Conservation (phyloP, 2,329 filamentous ascomycete genomes). For the Chrysoporthe cubensis region DNA sequence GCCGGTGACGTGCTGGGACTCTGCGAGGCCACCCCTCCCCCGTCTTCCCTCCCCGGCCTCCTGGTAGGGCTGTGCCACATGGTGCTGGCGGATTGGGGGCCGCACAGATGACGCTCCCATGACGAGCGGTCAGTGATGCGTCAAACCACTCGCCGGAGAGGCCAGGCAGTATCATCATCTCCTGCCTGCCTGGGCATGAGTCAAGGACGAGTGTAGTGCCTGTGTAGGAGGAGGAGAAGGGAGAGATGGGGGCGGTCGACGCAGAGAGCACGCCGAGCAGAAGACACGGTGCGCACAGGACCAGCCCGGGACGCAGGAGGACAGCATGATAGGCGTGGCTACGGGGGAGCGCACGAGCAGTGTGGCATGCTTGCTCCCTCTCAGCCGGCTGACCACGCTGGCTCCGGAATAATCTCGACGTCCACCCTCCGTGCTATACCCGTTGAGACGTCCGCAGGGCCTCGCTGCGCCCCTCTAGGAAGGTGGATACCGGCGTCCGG, state of each 20-base stretch:
- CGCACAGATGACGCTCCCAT: background rate
- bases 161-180: background rate
- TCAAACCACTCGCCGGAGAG: background rate
- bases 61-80: constrained; percentile 14
- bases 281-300: background rate
- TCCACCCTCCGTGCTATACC: background rate
- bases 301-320: background rate
- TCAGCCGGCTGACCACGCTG: background rate
- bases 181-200: background rate
- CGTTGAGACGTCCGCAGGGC: background rate
- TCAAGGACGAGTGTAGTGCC: background rate
- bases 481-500: background rate
- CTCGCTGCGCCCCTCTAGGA: background rate
- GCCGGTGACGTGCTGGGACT: background rate
- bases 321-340: background rate
- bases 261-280: background rate
- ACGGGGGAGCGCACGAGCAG: background rate
- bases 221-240: background rate
- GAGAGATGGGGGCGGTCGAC: no score
- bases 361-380: background rate
- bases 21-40: no score
- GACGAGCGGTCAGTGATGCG: background rate
- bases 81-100: background rate
- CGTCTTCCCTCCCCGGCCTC: background rate
- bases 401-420: background rate